These are phyloP conservation scores for Cardiospermum halicacabum DNA, from an alignment of 345 rosid genomes.

Conservation along the genomic window DNA sequence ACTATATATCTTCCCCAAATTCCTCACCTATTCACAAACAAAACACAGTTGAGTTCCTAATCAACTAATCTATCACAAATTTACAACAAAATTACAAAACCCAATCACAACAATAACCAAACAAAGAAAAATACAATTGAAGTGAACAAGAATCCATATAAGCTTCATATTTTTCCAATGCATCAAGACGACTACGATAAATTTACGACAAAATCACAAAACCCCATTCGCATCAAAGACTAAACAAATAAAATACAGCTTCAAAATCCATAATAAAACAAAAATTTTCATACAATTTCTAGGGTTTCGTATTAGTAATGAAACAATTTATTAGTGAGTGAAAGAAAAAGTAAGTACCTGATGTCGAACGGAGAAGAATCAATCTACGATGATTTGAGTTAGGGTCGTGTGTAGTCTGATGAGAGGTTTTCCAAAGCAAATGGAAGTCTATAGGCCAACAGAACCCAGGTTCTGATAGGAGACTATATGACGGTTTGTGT, in stretches of 20 bases:
- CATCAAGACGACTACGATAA: neutral
- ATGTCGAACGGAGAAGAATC: neutral
- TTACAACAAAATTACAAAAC: too few relatives aligned
- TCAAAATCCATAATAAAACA: neutral
- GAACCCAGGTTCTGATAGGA: too few relatives aligned
- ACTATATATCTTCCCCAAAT: neutral
- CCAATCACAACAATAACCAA: too few relatives aligned
- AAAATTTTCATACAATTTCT: neutral
- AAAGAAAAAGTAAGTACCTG: neutral
- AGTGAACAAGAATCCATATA: too few relatives aligned
- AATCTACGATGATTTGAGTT: neutral
- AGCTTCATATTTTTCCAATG: neutral
- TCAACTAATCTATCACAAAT: neutral
- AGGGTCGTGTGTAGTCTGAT: neutral
- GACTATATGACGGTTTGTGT: neutral
- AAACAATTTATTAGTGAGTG: neutral
- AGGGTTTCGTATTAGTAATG: neutral
- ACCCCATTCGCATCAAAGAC: neutral
- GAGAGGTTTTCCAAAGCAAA: too few relatives aligned
- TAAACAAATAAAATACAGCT: neutral
- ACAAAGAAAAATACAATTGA: too few relatives aligned
- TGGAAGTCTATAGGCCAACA: too few relatives aligned
- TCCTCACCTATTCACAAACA: slow-evolving; percentile 8
- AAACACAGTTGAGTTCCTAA: neutral
- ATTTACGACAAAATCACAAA: neutral